phyloP scores from a whole-genome alignment of 768 basidiomycete species.

The Rhizopogon vesiculosus region DNA sequence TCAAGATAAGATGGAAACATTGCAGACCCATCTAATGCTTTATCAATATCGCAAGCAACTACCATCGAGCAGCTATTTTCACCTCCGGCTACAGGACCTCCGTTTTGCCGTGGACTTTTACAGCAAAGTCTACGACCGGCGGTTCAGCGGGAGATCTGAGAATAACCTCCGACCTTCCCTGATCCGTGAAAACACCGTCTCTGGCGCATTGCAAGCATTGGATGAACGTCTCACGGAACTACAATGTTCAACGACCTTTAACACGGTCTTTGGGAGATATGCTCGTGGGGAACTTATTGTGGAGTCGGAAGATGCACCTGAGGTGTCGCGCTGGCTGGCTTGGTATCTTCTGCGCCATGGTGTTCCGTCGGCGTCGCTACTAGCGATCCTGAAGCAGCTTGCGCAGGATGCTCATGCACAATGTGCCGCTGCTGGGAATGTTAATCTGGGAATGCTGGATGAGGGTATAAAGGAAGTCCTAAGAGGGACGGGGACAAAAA shows the following conservation, averaged over 20 bases:
- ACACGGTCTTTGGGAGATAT: constrained; percentile 43
- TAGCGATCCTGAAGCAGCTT: constrained; percentile 55
- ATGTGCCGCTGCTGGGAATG: constrained; percentile 54
- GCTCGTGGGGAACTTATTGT: constrained; percentile 46
- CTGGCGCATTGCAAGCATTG: constrained; percentile 58
- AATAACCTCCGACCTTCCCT: constrained; percentile 63
- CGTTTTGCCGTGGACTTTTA: constrained; percentile 77
- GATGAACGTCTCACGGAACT: constrained; percentile 52
- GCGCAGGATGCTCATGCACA: constrained; percentile 60
- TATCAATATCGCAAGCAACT: constrained; percentile 64
- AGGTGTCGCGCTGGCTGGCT: constrained; percentile 41
- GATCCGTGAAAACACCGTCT: constrained; percentile 67
- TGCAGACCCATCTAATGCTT: constrained; percentile 70
- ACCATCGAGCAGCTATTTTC: constrained; percentile 54
- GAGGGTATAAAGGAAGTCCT: constrained; percentile 80
- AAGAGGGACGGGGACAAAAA: constrained; percentile 79
- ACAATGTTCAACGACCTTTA: constrained; percentile 14
- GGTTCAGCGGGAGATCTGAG: constrained; percentile 69
- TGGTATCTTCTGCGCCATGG: constrained; percentile 72
- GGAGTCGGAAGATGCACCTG: constrained; percentile 9
- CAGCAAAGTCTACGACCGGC: constrained; percentile 64
- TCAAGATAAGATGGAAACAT: constrained; percentile 81
- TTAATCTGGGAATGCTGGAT: constrained; percentile 31
- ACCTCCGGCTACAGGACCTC: constrained; percentile 67
- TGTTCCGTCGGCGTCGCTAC: constrained; percentile 66